Percentiles rank a stretch among this genome's conserved stretches.
Evolutionary conservation across 164 flowering plant species (phyloP).

Genomic region (Euptelea pleiosperma): DNA sequence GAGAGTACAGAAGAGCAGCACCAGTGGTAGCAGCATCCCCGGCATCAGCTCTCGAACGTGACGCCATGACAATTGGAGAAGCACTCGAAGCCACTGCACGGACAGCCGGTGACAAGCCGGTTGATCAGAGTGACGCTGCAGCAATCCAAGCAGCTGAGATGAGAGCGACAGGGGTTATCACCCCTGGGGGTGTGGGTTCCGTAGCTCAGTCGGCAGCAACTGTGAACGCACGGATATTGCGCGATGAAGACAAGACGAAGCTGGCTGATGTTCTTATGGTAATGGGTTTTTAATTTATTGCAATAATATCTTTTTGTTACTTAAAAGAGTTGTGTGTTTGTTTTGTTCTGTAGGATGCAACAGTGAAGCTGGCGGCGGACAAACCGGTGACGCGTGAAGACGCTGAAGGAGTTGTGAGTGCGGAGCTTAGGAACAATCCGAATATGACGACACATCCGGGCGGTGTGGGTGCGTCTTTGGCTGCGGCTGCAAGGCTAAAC

Average conservation of each 20-base stretch:
- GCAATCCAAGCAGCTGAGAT: constrained; percentile 62
- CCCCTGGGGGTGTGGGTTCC: constrained; percentile 49
- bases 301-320: background rate
- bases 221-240: constrained; percentile 22
- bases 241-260: constrained; percentile 43
- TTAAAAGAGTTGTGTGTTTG: background rate
- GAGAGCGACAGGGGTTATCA: constrained; percentile 42
- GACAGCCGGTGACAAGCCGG: constrained; percentile 44
- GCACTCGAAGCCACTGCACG: constrained; percentile 50
- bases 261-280: constrained; percentile 40
- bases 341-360: constrained; percentile 35
- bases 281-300: background rate
- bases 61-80: constrained; percentile 52
- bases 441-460: constrained; percentile 30
- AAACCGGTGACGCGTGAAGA: constrained; percentile 46
- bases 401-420: constrained; percentile 44
- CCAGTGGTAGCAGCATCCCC: constrained; percentile 15
- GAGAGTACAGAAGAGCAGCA: constrained; percentile 28
- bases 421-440: constrained; percentile 50
- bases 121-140: constrained; percentile 52
- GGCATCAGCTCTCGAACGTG: constrained; percentile 2
- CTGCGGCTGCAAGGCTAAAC: constrained; percentile 53
- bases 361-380: constrained; percentile 37
- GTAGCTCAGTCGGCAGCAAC: constrained; percentile 47
- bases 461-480: constrained; percentile 43